Base-by-base conservation (phyloP, 805 yeast genomes). In the Phaffomyces thermotolerans region DNA sequence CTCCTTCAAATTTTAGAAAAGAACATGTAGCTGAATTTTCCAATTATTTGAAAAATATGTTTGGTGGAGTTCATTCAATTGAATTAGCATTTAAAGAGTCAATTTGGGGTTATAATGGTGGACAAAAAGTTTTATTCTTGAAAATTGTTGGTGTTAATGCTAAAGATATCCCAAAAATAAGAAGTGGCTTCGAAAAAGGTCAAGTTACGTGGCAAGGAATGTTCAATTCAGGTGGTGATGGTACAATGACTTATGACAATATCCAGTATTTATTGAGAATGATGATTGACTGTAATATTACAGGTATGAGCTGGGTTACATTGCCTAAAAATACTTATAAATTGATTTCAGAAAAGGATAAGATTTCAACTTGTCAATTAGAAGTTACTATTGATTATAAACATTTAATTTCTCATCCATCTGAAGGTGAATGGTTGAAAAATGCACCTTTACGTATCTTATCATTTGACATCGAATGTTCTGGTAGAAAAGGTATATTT, bases 291-390 rank as follows among this genome's bases (percentile, higher is more conserved):
- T 82, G 95, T 63, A 78, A 82, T 40, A 87, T 91, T 48, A 84
- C 91, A 1, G 95, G 99, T 34, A 93, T 93, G 99, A 84, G 95
- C 23, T 93, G 99, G 99, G 72, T 95, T 24, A 84, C 96, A 0
- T 71, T 91, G 23, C 97, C 98, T 0, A 76, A 71, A 44, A 79
- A 79, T 0, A 82, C 76, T 51, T 95, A 90, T 62, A 54, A 58
- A 1, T 39, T 79, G 49, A 71, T 78, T 3, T 62, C 68, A 4
- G 51, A 60, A 1, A 48, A 53, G 3, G 53, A 62, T 12, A 69
- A 65, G 48, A 73, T 81, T 8, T 86, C 96, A 0, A 77, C 82
- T 0, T 86, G 96, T 60, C 99, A 93, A 63, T 63, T 90, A 24
- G 99, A 93, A 67, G 79, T 90, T 32, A 62, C 69, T 6, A 75